Conservation (phyloP, 2,329 filamentous ascomycete genomes). For the Botrytis tulipae region DNA sequence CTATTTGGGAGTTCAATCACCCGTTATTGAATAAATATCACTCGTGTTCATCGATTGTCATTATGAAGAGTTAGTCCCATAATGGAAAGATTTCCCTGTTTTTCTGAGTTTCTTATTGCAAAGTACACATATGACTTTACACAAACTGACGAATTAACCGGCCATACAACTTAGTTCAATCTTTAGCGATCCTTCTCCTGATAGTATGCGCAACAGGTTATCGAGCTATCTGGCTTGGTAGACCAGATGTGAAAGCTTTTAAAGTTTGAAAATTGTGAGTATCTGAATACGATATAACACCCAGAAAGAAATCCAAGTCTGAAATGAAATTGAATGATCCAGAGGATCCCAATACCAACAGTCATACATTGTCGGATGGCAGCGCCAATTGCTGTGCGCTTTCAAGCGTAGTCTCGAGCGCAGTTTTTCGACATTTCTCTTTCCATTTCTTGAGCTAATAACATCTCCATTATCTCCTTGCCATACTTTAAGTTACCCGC, state of each 20-base stretch:
- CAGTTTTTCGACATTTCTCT: neutral
- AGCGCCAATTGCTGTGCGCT: accelerated
- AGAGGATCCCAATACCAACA: neutral
- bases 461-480: neutral
- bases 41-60: neutral
- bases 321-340: neutral
- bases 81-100: neutral
- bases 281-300: neutral
- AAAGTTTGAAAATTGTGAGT: neutral
- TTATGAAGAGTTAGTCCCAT: neutral
- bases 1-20: neutral
- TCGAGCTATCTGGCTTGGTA: accelerated
- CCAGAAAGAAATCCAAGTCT: neutral
- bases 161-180: neutral
- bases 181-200: neutral
- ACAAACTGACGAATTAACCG: neutral
- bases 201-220: neutral
- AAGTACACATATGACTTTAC: neutral
- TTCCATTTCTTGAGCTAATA: neutral
- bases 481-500: neutral
- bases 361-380: neutral
- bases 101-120: neutral
- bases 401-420: neutral
- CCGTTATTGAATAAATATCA: too few species aligned
- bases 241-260: neutral